phyloP scores from a whole-genome alignment of 371 early-diverging fungal species.

The Homolaphlyctis polyrhiza region DNA sequence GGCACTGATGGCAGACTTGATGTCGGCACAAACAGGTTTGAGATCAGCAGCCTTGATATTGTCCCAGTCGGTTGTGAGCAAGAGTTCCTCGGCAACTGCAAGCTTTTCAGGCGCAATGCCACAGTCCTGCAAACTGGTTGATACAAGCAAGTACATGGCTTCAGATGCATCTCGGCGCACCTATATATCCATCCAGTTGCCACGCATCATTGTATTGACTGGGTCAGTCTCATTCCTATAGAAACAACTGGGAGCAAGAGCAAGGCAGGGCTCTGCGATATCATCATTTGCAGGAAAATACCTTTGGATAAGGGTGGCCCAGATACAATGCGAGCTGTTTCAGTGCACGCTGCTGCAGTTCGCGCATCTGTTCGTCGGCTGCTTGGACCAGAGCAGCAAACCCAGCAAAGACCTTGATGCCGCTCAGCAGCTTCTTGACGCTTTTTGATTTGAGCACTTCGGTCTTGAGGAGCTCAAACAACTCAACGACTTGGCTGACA shows the following conservation, averaged over 20 bases:
- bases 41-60: slow-evolving; percentile 10
- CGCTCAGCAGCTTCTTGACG: slow-evolving; percentile 33
- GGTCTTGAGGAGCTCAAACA: slow-evolving; percentile 25
- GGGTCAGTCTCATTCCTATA: too few relatives aligned
- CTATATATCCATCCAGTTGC: slow-evolving; percentile 4
- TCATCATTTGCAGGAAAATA: neutral
- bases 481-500: neutral
- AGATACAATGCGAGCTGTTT: slow-evolving; percentile 29
- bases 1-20: slow-evolving; percentile 8
- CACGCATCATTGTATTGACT: neutral
- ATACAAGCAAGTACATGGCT: slow-evolving; percentile 32
- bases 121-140: slow-evolving; percentile 7
- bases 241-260: too few relatives aligned
- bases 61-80: slow-evolving; percentile 33
- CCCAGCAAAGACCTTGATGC: slow-evolving; percentile 34
- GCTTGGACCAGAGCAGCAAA: slow-evolving; percentile 7
- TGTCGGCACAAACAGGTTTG: slow-evolving; percentile 9
- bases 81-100: slow-evolving; percentile 25
- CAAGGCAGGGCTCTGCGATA: too few relatives aligned
- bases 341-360: slow-evolving; percentile 13
- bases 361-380: slow-evolving; percentile 4
- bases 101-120: slow-evolving; percentile 12
- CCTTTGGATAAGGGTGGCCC: slow-evolving; percentile 40
- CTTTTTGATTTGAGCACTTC: slow-evolving; percentile 32
- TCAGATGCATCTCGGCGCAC: slow-evolving; percentile 35